Base-by-base conservation (phyloP, 768 basidiomycete species). In the Lactifluus subvellereus region DNA sequence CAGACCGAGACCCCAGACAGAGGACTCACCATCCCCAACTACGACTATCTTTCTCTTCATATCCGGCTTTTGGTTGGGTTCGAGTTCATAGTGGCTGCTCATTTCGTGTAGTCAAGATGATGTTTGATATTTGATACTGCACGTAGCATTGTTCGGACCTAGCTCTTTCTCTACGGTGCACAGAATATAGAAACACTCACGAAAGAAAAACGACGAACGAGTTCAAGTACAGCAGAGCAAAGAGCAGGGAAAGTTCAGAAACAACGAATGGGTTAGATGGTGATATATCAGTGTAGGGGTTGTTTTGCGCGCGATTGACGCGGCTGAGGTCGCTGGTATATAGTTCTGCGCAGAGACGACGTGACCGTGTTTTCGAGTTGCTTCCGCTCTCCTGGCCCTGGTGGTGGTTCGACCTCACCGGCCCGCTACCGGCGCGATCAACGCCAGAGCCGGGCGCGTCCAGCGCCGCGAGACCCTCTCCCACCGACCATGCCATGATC, bases 1-100 rank as follows among this genome's bases (percentile, higher is more conserved):
- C 32, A 27, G 22, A 22, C 13, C 47, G 2, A 62, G 59, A 66
- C 47, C 51, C 69, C 72, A 70, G 71, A 65, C 60, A 68, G 60
- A 60, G 66, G 65, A 67, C 76, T 78, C 74, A 87, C 91, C 91
- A 73, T 93, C 91, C 64, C 89, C 90, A 40, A 92, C 90, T 50
- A 94, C 91, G 56, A 94, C 91, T 47, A 94, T 82, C 73, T 94
- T 94, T 70, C 85, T 84, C 78, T 94, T 94, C 64, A 88, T 71
- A 71, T 93, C 91, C 61, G 91, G 91, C 71, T 87, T 62, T 53
- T 58, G 54, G 11, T 59, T 61, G 16, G 56, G 56, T 40, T 54
- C 60, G 45, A 58, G 57, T 13, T 66, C 59, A 43, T 53, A 47
- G 43, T 56, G 55, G 60, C 53, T 54, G 52, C 64, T 60, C 66